Evolutionary conservation across 2,329 filamentous ascomycete species (phyloP).

Genomic region (Bimuria novae-zelandiae): DNA sequence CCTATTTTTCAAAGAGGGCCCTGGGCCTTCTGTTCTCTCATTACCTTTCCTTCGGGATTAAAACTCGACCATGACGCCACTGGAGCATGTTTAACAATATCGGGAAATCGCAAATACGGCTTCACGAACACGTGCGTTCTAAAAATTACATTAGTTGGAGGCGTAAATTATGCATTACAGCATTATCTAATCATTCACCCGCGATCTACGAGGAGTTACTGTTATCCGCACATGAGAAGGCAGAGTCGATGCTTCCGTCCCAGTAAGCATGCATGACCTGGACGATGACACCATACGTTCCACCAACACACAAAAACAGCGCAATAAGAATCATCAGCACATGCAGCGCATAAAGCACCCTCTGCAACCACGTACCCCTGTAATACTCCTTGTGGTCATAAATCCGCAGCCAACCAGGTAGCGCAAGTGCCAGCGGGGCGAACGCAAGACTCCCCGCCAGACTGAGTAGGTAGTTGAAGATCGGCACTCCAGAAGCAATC

Average conservation of each 20-base stretch:
- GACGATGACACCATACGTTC: slow-evolving; percentile 57
- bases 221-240: slow-evolving; percentile 38
- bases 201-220: slow-evolving; percentile 37
- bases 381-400: slow-evolving; percentile 53
- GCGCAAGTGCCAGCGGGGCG: slow-evolving; percentile 54
- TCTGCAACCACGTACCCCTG: slow-evolving; percentile 42
- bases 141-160: too few species aligned
- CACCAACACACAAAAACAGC: slow-evolving; percentile 54
- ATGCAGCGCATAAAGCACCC: slow-evolving; percentile 49
- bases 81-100: too few species aligned
- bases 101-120: too few species aligned
- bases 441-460: slow-evolving; percentile 57
- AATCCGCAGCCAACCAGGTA: slow-evolving; percentile 58
- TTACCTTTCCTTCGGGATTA: too few species aligned
- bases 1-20: too few species aligned
- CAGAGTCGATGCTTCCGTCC: slow-evolving; percentile 50
- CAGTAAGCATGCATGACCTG: slow-evolving; percentile 59
- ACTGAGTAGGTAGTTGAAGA: slow-evolving; percentile 59
- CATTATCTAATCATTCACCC: too few species aligned
- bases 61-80: too few species aligned
- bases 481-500: slow-evolving; percentile 59
- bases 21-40: too few species aligned
- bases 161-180: too few species aligned
- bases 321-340: slow-evolving; percentile 51
- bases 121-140: too few species aligned